phyloP scores from a whole-genome alignment of 257 asterid genomes.

The Eustoma russellianum region DNA sequence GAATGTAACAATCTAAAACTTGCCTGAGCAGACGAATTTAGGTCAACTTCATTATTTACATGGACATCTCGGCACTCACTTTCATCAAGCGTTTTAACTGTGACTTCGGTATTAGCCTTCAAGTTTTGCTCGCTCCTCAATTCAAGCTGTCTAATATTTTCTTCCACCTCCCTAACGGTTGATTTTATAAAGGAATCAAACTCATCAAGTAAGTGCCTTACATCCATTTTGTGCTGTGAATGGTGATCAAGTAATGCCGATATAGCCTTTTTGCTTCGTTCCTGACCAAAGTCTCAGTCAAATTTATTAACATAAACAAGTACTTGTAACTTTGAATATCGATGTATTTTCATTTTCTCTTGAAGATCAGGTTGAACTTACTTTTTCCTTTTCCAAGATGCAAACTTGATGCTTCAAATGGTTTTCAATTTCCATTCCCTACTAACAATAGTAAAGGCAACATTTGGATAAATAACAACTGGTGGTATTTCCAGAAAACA shows the following conservation, averaged over 20 bases:
- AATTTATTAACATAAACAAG: slow-evolving; percentile 11
- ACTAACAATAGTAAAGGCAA: slow-evolving; percentile 17
- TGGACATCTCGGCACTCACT: slow-evolving; percentile 75
- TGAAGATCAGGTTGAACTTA: slow-evolving; percentile 19
- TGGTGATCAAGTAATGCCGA: slow-evolving; percentile 39
- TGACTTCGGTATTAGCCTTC: slow-evolving; percentile 25
- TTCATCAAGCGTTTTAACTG: slow-evolving; percentile 25
- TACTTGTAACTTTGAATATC: neutral
- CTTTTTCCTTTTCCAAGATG: slow-evolving; percentile 57
- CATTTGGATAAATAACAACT: slow-evolving; percentile 4
- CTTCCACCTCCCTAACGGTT: slow-evolving; percentile 36
- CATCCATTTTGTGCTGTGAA: slow-evolving; percentile 40
- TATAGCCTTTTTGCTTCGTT: slow-evolving; percentile 48
- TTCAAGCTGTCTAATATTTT: slow-evolving; percentile 53
- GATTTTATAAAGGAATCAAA: slow-evolving; percentile 60
- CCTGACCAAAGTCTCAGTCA: slow-evolving; percentile 24
- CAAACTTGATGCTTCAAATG: slow-evolving; percentile 71
- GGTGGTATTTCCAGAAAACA: slow-evolving; percentile 7
- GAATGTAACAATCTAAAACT: slow-evolving; percentile 4
- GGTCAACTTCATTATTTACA: slow-evolving; percentile 36
- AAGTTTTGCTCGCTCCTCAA: slow-evolving; percentile 24
- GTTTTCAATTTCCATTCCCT: slow-evolving; percentile 90
- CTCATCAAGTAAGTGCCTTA: slow-evolving; percentile 58
- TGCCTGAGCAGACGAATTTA: slow-evolving; percentile 41
- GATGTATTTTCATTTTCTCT: neutral